Base-by-base conservation (phyloP, 805 yeast species). In the Torulaspora indica region DNA sequence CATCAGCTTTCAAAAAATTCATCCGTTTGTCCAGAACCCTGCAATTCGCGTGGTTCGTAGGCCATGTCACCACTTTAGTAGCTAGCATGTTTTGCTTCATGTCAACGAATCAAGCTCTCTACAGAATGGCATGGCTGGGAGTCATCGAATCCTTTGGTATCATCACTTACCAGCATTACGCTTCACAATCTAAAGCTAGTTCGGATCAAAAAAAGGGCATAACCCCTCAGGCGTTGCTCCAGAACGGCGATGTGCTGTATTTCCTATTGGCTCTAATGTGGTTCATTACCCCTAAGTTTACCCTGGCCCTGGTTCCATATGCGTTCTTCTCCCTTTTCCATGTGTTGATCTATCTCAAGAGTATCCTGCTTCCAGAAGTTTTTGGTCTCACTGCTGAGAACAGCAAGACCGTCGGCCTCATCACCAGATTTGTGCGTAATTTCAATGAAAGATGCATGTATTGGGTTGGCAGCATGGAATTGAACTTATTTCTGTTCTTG, bases 291-390 rank as follows among this genome's bases (percentile, higher is more conserved):
- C 79, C 82, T 37, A 77, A 74, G 47, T 76, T 77, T 50, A 64
- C 77, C 27, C 60, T 85, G 43, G 75, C 95, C 2, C 68, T 83
- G 50, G 62, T 81, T 18, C 95, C 97, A 43, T 88, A 85, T 60
- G 70, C 78, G 36, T 69, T 85, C 45, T 90, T 84, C 64, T 82
- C 96, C 6, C 60, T 81, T 14, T 89, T 91, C 78, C 97, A 90
- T 63, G 80, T 79, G 8, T 70, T 89, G 57, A 81, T 83, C 14
- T 91, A 86, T 69, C 52, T 76, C 43, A 78, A 83, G 54, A 73
- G 79, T 33, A 75, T 73, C 51, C 52, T 91, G 44, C 70, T 90
- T 41, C 95, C 97, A 31, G 70, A 77, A 5, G 66, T 79, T 18
- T 55, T 60, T 6, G 48, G 49, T 14, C 34, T 55, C 15, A 52